Base-by-base conservation (phyloP, 2,329 filamentous ascomycete species). In the Fonsecaea erecta region DNA sequence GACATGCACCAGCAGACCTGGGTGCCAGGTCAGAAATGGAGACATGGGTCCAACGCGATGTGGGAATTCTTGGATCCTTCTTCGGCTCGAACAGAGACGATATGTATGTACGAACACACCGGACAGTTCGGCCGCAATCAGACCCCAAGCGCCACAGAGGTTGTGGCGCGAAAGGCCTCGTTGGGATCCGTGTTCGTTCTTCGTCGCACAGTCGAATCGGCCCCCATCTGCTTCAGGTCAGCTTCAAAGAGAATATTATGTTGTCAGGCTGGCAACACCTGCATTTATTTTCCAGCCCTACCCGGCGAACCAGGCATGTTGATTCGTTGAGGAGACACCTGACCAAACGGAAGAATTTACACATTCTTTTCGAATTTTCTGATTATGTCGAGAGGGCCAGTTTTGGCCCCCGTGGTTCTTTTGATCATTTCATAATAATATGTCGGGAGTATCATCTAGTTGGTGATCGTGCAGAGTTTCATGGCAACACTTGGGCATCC, bases 331-430 rank as follows among this genome's bases (percentile, higher is more conserved):
- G 21, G 21, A 8, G 5, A 48, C 21, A 12, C 26, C 21, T 24
- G 43, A 24, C 26, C 18, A 12, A n/a, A n/a, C 26, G 1, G 43
- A 24, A 48, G 18, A 8, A 40, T n/a, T n/a, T 16, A n/a, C 35
- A 40, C 32, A 16, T 40, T n/a, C n/a, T 40, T 40, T 40, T 40
- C 32, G 9, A 11, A 12, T 34, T 34, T 34, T 40, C 18, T 11
- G 9, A 11, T 2, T 34, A 9, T 34, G 32, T 34, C 32, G 32
- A 11, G 3, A 30, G 28, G 28, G 28, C 28, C 2, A 55, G 21
- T 55, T 58, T 24, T 24, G 40, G 55, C 24, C 55, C 55, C 18
- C 43, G 55, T 32, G 55, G 37, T 30, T 58, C 55, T 58, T 46
- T 30, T 24, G 37, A 48, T 58, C 8, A 18, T 1, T 40, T 40